Conservation (phyloP, 805 yeast genomes). For the Candida cerambycidarum region DNA sequence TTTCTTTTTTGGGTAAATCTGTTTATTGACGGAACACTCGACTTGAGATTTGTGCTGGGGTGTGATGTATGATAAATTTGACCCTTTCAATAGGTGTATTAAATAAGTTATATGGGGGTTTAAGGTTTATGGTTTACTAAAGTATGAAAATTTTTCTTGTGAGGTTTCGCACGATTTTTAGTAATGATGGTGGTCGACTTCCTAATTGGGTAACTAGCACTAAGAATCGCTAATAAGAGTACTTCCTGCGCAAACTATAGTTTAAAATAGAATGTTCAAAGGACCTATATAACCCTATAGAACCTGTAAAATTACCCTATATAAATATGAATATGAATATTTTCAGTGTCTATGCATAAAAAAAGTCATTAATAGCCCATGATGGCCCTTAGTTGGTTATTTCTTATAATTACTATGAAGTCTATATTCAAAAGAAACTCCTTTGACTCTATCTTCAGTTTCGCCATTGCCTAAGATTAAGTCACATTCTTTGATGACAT, state of each 20-base stretch:
- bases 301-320: background rate
- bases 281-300: too few relatives aligned
- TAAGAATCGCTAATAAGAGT: background rate
- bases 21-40: too few relatives aligned
- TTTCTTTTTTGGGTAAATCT: too few relatives aligned
- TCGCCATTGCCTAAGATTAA: conserved; percentile 38
- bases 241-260: background rate
- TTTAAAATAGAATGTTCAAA: too few relatives aligned
- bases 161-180: background rate
- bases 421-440: conserved; percentile 48
- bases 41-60: too few relatives aligned
- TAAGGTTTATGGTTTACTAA: background rate
- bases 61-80: background rate
- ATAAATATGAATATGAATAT: background rate
- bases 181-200: background rate
- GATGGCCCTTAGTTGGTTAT: too few relatives aligned
- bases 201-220: background rate
- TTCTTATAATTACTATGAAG: conserved; percentile 38
- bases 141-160: conserved; percentile 2
- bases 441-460: conserved; percentile 41
- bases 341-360: background rate
- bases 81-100: background rate
- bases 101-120: too few relatives aligned
- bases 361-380: too few relatives aligned
- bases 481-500: conserved; percentile 50